Percentiles rank a stretch among this genome's conserved stretches.
Evolutionary conservation across 192 early-diverging fungal species (phyloP).

Genomic region (Coemansia brasiliensis): DNA sequence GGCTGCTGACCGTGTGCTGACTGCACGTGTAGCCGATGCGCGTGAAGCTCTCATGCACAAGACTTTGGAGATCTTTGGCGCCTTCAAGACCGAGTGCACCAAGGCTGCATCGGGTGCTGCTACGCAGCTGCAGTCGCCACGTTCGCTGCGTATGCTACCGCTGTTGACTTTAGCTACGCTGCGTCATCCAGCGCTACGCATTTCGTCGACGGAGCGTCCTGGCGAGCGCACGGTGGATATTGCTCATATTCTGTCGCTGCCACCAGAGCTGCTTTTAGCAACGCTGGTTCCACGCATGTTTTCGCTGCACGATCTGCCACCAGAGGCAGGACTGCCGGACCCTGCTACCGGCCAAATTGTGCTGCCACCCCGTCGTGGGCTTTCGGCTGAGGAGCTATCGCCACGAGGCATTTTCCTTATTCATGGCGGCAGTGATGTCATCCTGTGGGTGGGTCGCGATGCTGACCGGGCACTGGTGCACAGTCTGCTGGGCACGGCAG

Average conservation of each 20-base stretch:
- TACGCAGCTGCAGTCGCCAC: slow-evolving; percentile 77
- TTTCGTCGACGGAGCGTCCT: slow-evolving; percentile 68
- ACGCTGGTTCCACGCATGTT: slow-evolving; percentile 77
- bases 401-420: slow-evolving; percentile 86
- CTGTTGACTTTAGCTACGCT: slow-evolving; percentile 76
- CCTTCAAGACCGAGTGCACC: slow-evolving; percentile 83
- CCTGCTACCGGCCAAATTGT: slow-evolving; percentile 58
- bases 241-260: slow-evolving; percentile 77
- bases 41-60: slow-evolving; percentile 89
- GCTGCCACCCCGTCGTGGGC: slow-evolving; percentile 76
- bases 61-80: slow-evolving; percentile 81
- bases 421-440: slow-evolving; percentile 79
- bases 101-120: slow-evolving; percentile 68
- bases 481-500: slow-evolving; percentile 63
- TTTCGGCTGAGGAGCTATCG: slow-evolving; percentile 82
- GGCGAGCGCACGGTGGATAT: slow-evolving; percentile 82
- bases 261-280: slow-evolving; percentile 71
- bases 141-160: slow-evolving; percentile 85
- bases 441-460: slow-evolving; percentile 87
- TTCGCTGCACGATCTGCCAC: slow-evolving; percentile 78
- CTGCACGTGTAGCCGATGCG: slow-evolving; percentile 89
- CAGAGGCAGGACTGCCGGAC: slow-evolving; percentile 52
- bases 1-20: slow-evolving; percentile 83
- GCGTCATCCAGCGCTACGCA: slow-evolving; percentile 72
- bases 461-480: slow-evolving; percentile 71